Conservation (phyloP, 192 early-diverging fungal genomes). For the Coemansia javaensis region DNA sequence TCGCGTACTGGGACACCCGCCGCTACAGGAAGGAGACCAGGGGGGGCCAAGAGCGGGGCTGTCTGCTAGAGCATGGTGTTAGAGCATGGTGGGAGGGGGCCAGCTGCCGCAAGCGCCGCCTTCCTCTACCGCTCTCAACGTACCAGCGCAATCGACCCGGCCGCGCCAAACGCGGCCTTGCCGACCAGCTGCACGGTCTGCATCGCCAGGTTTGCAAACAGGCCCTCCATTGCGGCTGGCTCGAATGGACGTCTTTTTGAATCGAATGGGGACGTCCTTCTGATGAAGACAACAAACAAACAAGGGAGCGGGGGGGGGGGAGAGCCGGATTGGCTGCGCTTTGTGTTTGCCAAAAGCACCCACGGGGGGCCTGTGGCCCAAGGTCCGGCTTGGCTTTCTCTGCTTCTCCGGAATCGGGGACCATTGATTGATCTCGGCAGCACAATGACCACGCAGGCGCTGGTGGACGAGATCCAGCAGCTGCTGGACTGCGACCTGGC, state of each 20-base stretch:
- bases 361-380: no score
- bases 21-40: neutral
- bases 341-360: no score
- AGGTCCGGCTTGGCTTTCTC: no score
- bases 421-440: neutral
- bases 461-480: slow-evolving; percentile 28
- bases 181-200: slow-evolving; percentile 59
- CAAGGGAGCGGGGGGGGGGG: neutral
- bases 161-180: slow-evolving; percentile 56
- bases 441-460: slow-evolving; percentile 15
- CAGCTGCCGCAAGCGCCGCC: no score
- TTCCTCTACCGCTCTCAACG: no score
- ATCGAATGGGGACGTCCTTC: no score
- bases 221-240: slow-evolving; percentile 53
- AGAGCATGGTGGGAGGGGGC: neutral
- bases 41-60: neutral
- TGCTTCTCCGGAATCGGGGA: neutral
- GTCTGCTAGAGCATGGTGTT: neutral
- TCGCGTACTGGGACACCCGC: slow-evolving; percentile 48
- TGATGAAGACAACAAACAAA: slow-evolving; percentile 1
- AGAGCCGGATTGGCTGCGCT: neutral
- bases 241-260: no score
- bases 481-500: slow-evolving; percentile 36
- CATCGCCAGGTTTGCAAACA: slow-evolving; percentile 59
- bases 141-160: slow-evolving; percentile 44